phyloP scores from a whole-genome alignment of 2,329 filamentous ascomycete genomes.

The Aaosphaeria arxii region DNA sequence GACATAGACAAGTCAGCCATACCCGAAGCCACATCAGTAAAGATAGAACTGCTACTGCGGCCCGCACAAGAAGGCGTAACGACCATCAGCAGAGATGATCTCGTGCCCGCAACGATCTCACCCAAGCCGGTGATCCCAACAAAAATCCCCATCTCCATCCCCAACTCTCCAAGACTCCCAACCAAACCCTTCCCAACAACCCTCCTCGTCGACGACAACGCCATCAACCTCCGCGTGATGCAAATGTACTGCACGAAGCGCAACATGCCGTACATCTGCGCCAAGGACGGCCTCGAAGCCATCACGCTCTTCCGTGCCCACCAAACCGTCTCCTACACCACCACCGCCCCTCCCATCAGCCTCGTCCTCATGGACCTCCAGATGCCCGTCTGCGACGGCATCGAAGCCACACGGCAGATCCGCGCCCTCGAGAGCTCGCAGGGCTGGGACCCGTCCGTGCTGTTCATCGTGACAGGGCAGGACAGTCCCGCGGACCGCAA shows the following conservation, averaged over 20 bases:
- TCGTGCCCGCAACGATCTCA: no score
- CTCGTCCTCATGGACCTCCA: constrained; percentile 25
- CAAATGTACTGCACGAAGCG: constrained; percentile 48
- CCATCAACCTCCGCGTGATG: constrained; percentile 39
- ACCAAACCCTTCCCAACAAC: constrained; percentile 37
- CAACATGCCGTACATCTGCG: constrained; percentile 29
- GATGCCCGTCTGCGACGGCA: constrained; percentile 17
- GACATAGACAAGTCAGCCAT: no score
- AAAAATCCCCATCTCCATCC: no score
- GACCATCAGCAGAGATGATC: no score
- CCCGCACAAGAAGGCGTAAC: no score
- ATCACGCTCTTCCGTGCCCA: constrained; percentile 32
- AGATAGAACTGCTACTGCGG: no score
- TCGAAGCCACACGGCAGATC: constrained; percentile 31
- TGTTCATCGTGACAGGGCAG: not conserved
- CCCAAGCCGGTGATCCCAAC: no score
- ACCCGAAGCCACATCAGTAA: no score
- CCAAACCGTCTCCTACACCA: constrained; percentile 14
- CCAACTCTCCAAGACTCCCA: no score
- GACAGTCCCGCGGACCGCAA: not conserved
- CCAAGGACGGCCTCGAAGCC: constrained; percentile 24
- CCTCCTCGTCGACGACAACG: constrained; percentile 34
- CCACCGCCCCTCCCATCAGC: constrained; percentile 11
- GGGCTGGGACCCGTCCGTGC: no score
- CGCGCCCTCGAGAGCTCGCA: constrained; percentile 6